These are phyloP conservation scores for Boletellus emodensis DNA, from an alignment of 768 basidiomycete genomes.

Conservation along the genomic window DNA sequence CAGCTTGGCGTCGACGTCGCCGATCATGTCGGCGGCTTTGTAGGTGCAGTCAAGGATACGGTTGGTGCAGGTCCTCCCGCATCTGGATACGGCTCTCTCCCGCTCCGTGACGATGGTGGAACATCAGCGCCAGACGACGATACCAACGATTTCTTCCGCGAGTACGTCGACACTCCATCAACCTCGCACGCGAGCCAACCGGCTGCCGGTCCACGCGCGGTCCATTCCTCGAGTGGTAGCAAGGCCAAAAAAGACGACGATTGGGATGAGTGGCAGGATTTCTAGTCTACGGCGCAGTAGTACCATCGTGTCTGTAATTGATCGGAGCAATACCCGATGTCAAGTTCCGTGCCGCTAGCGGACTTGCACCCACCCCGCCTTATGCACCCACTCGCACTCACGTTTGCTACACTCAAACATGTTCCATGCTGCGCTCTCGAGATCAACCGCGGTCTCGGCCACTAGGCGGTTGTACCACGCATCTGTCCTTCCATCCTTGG, in stretches of 20 bases:
- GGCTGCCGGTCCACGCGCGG: background rate
- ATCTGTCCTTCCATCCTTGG: constrained; percentile 65
- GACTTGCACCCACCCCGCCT: no score
- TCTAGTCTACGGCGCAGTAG: constrained; percentile 37
- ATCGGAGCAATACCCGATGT: constrained; percentile 11
- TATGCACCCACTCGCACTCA: no score
- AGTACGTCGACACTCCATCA: constrained; percentile 24
- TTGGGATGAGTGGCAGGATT: constrained; percentile 83
- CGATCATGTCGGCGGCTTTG: constrained; percentile 67
- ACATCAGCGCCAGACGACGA: constrained; percentile 61
- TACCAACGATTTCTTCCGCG: constrained; percentile 57
- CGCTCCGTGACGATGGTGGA: constrained; percentile 48
- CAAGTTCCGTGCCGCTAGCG: constrained; percentile 21
- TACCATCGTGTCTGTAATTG: background rate
- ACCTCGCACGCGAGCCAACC: constrained; percentile 10
- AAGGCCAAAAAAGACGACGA: constrained; percentile 43
- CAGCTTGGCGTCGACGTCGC: constrained; percentile 86
- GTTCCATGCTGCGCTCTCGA: constrained; percentile 17
- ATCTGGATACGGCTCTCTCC: constrained; percentile 47
- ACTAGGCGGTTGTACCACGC: constrained; percentile 54
- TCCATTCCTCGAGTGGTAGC: constrained; percentile 7
- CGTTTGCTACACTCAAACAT: constrained; percentile 9
- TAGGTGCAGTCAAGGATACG: constrained; percentile 57
- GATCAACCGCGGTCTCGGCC: constrained; percentile 8
- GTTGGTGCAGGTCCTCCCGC: constrained; percentile 54